phyloP scores from a whole-genome alignment of 305 asterid genomes.

The Fraxinus floribunda region DNA sequence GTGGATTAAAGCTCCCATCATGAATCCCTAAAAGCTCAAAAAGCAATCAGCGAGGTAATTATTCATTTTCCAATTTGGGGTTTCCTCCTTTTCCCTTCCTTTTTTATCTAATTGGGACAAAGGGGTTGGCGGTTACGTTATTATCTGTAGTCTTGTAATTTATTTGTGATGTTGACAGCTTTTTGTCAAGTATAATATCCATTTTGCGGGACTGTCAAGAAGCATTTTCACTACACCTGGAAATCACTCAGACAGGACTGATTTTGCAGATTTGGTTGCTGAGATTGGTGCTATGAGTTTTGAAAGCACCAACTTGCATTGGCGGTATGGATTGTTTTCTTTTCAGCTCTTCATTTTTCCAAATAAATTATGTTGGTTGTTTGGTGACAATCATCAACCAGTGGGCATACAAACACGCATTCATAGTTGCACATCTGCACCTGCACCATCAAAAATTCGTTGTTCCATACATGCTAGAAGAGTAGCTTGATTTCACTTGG shows the following conservation, averaged over 20 bases:
- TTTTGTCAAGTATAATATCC: slow-evolving; percentile 90
- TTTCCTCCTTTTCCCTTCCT: slow-evolving; percentile 8
- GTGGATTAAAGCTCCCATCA: slow-evolving; percentile 78
- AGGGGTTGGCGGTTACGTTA: neutral
- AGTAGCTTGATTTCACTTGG: slow-evolving; percentile 27
- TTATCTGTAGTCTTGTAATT: slow-evolving; percentile 10
- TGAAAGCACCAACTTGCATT: slow-evolving; percentile 80
- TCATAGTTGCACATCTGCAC: slow-evolving; percentile 16
- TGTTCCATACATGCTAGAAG: slow-evolving; percentile 18
- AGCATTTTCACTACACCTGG: slow-evolving; percentile 51
- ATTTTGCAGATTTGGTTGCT: slow-evolving; percentile 77
- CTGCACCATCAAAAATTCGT: slow-evolving; percentile 12
- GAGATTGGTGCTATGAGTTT: slow-evolving; percentile 85
- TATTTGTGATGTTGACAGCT: slow-evolving; percentile 54
- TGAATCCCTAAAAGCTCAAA: slow-evolving; percentile 94
- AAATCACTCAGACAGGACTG: slow-evolving; percentile 57
- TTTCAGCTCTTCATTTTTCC: slow-evolving; percentile 16
- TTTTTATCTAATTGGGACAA: slow-evolving; percentile 3
- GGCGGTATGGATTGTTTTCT: slow-evolving; percentile 62
- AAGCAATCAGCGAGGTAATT: slow-evolving; percentile 94
- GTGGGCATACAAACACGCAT: slow-evolving; percentile 14
- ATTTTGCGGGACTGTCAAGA: slow-evolving; percentile 86
- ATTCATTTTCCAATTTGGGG: slow-evolving; percentile 16
- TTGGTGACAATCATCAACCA: slow-evolving; percentile 16
- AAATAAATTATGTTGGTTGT: slow-evolving; percentile 4